These are phyloP conservation scores for Arthrinium phaeospermum DNA, from an alignment of 2,329 filamentous ascomycete species.

Conservation along the genomic window DNA sequence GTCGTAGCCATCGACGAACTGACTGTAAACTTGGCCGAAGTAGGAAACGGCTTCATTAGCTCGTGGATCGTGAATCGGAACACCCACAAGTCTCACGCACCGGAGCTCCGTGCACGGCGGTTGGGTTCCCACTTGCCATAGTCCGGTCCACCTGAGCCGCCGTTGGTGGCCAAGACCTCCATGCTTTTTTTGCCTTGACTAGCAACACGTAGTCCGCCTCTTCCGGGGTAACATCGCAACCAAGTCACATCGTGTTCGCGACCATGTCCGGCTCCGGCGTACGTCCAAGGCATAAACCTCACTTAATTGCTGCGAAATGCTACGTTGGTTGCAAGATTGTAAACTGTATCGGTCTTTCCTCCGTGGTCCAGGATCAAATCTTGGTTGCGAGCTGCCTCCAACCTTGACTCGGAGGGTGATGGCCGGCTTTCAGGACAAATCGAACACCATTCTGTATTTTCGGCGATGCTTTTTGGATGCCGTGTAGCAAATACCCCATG, in stretches of 20 bases:
- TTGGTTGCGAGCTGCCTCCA: background rate
- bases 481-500: background rate
- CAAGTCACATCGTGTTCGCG: conserved; percentile 8
- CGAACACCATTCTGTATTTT: background rate
- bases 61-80: background rate
- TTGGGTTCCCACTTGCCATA: conserved; percentile 10
- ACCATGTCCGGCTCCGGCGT: background rate
- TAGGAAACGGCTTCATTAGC: conserved; percentile 1
- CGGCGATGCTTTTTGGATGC: background rate
- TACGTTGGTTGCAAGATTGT: background rate
- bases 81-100: background rate
- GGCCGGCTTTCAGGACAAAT: background rate
- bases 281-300: background rate
- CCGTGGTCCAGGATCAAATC: background rate
- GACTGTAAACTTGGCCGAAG: background rate
- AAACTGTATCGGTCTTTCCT: background rate
- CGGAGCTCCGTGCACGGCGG: conserved; percentile 15
- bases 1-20: background rate
- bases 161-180: background rate
- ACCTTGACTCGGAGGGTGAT: background rate
- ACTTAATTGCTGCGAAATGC: background rate
- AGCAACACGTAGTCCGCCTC: background rate
- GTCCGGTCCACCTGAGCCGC: conserved; percentile 5
- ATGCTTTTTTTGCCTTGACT: background rate
- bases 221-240: background rate